These are phyloP conservation scores for Bruguiera parviflora DNA, from an alignment of 345 rosid genomes.

Conservation along the genomic window DNA sequence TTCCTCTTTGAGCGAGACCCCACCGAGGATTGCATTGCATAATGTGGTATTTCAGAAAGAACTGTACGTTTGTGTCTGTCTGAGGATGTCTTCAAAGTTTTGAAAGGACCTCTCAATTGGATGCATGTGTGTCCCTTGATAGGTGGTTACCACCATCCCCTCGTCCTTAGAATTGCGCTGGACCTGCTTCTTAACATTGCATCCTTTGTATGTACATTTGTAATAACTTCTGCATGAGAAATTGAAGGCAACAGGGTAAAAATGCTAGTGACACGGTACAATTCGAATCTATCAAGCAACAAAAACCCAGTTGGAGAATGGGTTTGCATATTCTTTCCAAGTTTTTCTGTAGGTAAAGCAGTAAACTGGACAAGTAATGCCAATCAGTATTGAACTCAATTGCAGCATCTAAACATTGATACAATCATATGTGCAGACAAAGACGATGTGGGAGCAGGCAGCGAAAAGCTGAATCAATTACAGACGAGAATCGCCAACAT, in stretches of 20 bases:
- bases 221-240: constrained; percentile 41
- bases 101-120: constrained; percentile 26
- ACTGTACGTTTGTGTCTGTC: constrained; percentile 18
- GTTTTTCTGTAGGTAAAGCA: background rate
- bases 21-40: background rate
- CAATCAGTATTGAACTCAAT: no score
- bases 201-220: constrained; percentile 41
- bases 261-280: no score
- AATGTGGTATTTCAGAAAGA: background rate
- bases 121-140: constrained; percentile 46
- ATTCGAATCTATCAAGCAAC: no score
- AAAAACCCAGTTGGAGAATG: no score
- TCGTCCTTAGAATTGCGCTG: constrained; percentile 43
- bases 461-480: no score
- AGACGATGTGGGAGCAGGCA: no score
- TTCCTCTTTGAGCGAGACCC: background rate
- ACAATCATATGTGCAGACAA: no score
- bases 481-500: no score
- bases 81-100: constrained; percentile 34
- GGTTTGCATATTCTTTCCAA: background rate
- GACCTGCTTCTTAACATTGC: constrained; percentile 53
- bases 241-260: background rate
- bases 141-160: constrained; percentile 44
- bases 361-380: no score
- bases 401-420: no score